Evolutionary conservation across 108 stramenopile species (phyloP), one percentile per base, ranked within the genome.

Genomic region (Chaetoceros muelleri): DNA sequence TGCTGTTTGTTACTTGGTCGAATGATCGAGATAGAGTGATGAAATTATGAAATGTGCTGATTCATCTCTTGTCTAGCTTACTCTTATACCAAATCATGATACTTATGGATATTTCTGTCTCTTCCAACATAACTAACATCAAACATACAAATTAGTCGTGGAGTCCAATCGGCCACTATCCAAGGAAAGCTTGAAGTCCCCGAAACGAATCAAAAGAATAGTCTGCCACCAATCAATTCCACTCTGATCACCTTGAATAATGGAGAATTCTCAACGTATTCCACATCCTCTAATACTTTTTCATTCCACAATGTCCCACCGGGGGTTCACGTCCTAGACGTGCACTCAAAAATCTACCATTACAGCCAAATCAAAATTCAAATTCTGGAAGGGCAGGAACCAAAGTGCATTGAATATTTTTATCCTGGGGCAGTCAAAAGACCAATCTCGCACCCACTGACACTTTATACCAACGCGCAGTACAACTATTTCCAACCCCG

Each of bases 391-490:
- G 84, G 76, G 73, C 80, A 80, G 30, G 52, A 68, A 0, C 92
- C 87, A 20, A 88, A 86, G 52, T 93, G 87, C 57, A 66, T 93
- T 48, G 87, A 93, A 68, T 93, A 93, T 58, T 65, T 75, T 0
- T 93, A 72, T 40, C 82, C 92, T 29, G 87, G 92, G 3, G 87
- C 92, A 27, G 48, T 72, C 20, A 93, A 93, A 58, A 60, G 67
- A 48, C 60, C 69, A 3, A 66, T 76, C 7, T 69, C 75, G 8
- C 72, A 89, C 48, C 92, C 92, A 2, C 48, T 93, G 44, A 81
- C 74, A 22, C 44, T 93, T 40, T 78, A 67, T 8, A 80, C 92
- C 1, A 70, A 82, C 46, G 92, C 84, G 2, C 75, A 71, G 13
- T 87, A 79, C 64, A 63, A 87, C 23, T 93, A 85, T 59, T 93